Evolutionary conservation across 2,329 filamentous ascomycete species (phyloP).

Genomic region (Drechslerella stenobrocha): DNA sequence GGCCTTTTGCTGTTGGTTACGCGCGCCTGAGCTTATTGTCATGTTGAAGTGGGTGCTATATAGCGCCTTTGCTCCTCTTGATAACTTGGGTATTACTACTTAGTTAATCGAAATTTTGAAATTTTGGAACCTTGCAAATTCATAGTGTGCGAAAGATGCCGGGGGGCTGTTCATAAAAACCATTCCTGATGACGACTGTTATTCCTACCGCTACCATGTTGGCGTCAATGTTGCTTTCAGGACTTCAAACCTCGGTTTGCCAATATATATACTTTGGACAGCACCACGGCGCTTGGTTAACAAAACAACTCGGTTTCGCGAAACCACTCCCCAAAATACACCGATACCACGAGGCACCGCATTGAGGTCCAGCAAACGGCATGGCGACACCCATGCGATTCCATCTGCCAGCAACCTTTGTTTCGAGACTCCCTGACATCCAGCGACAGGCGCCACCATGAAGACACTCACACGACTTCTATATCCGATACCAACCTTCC

Average conservation of each 20-base stretch:
- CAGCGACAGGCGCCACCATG: conserved; percentile 9
- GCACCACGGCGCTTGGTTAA: too few species aligned
- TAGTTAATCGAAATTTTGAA: conserved; percentile 1
- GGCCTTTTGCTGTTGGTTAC: neutral
- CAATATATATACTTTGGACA: too few species aligned
- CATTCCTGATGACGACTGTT: too few species aligned
- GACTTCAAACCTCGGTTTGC: too few species aligned
- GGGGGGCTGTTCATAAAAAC: too few species aligned
- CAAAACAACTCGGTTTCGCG: too few species aligned
- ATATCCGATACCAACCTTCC: conserved; percentile 30
- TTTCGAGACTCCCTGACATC: neutral
- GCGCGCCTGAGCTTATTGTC: neutral
- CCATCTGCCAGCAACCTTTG: neutral
- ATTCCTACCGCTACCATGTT: too few species aligned
- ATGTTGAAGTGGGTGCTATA: conserved; percentile 4
- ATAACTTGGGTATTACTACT: neutral
- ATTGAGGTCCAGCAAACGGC: neutral
- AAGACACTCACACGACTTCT: conserved; percentile 16
- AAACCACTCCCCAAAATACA: too few species aligned
- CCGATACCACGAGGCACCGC: neutral
- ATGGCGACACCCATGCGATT: conserved; percentile 5
- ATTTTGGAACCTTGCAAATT: conserved; percentile 15
- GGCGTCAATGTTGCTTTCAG: too few species aligned
- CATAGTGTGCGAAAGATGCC: too few species aligned
- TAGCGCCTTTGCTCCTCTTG: neutral